Evolutionary conservation across 306 rosid species (phyloP).

Genomic region (Dryas drummondii): DNA sequence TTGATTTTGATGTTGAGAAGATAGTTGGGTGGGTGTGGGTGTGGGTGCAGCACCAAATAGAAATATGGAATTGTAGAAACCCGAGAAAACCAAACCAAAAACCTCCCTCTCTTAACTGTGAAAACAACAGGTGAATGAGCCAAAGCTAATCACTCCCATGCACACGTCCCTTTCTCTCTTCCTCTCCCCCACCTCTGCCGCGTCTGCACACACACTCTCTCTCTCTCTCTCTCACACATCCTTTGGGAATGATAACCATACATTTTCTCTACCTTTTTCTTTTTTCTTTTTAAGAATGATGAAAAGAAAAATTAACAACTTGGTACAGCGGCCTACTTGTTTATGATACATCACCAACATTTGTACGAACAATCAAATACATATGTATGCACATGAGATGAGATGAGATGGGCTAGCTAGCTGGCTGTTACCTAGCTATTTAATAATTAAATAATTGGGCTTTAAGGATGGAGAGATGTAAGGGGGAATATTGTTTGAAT

Average conservation of each 20-base stretch:
- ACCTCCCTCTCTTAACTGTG: conserved; percentile 47
- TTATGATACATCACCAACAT: conserved; percentile 28
- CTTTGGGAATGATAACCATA: conserved; percentile 61
- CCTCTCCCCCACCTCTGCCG: conserved; percentile 62
- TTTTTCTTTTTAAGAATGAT: conserved; percentile 5
- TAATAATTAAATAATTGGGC: too few species aligned
- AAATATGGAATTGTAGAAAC: conserved; percentile 72
- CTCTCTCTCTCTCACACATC: conserved; percentile 22
- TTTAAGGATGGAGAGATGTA: too few species aligned
- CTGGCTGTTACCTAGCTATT: too few species aligned
- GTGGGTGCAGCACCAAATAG: too few species aligned
- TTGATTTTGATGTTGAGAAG: conserved; percentile 5
- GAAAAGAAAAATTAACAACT: conserved; percentile 4
- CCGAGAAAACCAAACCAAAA: conserved; percentile 38
- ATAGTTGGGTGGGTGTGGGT: background rate
- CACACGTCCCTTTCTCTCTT: conserved; percentile 88
- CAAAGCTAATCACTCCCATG: conserved; percentile 88
- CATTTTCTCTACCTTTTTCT: conserved; percentile 19
- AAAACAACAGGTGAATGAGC: conserved; percentile 77
- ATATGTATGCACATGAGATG: background rate
- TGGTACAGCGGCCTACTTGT: conserved; percentile 1
- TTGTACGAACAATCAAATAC: conserved; percentile 11
- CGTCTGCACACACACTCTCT: conserved; percentile 37
- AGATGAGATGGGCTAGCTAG: background rate
- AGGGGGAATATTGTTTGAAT: too few species aligned